Base-by-base conservation (phyloP, 2,329 filamentous ascomycete genomes). In the Clonostachys solani region DNA sequence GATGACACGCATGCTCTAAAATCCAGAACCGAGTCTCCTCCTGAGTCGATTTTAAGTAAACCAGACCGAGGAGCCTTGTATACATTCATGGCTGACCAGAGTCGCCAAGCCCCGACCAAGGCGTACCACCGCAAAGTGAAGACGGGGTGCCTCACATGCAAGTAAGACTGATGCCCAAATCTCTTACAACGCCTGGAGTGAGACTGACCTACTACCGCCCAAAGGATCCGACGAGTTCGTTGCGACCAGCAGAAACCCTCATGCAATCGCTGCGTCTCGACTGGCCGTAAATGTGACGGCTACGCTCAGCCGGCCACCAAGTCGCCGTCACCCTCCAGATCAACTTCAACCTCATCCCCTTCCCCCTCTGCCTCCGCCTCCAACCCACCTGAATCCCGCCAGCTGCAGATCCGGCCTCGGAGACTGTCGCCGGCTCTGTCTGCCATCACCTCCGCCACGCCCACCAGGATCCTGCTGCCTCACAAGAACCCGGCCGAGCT, bases 191-290 rank as follows among this genome's bases (percentile, higher is more conserved):
- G 9, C 8, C 36, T 4, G 36, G 8, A n/a, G 15, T n/a, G 36
- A 38, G 15, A n/a, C 36, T 18, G 12, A n/a, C 12, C 3, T 10
- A 38, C 36, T 7, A 12, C 17, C 17, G 36, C 17, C 15, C 15
- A 12, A n/a, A 38, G 36, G 5, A n/a, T 68, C 40, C 56, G 62
- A 17, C 57, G 54, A 42, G 54, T 65, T 40, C 64, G 63, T 46
- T 65, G 63, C 33, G 63, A 65, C 36, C 62, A 65, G 50, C 53
- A 48, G 3, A 51, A 54, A 17, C 62, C 62, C 3, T 38, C 52
- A 0, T 65, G 63, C 40, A 44, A 48, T 6, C 53, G 61, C 29
- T 65, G 63, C 45, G 47, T 46, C 29, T 51, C 51, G 5, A 57
- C 56, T 5, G 56, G 57, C 40, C 52, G 59, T 17, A 42, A 43